Percentiles rank a stretch among this genome's conserved stretches.
phyloP scores from a whole-genome alignment of 1,139 yeast genomes.

The Protomyces inouyei region DNA sequence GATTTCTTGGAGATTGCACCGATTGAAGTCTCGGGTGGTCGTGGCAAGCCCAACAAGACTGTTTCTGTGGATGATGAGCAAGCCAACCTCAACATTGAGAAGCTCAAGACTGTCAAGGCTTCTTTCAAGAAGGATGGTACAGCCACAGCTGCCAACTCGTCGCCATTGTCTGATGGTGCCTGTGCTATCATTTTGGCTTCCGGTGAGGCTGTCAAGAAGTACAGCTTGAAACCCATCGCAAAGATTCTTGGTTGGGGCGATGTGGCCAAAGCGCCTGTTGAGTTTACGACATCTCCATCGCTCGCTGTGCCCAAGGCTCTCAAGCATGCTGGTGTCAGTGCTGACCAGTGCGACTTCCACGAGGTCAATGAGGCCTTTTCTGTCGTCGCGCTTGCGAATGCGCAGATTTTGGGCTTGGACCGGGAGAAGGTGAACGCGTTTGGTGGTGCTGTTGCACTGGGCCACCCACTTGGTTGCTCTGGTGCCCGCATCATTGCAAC shows the following conservation, averaged over 20 bases:
- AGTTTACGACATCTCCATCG: constrained; percentile 92
- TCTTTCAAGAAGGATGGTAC: constrained; percentile 90
- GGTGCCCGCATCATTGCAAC: constrained; percentile 95
- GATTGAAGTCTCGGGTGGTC: constrained; percentile 75
- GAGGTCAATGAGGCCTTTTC: constrained; percentile 97
- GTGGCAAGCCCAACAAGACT: constrained; percentile 84
- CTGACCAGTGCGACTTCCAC: constrained; percentile 65
- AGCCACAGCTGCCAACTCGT: constrained; percentile 94
- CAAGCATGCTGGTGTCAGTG: constrained; percentile 67
- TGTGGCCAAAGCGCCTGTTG: constrained; percentile 87
- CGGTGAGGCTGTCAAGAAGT: constrained; percentile 73
- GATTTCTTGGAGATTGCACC: constrained; percentile 85
- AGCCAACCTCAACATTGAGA: constrained; percentile 62
- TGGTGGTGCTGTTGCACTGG: constrained; percentile 98
- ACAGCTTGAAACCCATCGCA: constrained; percentile 82
- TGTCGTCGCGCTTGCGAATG: constrained; percentile 89
- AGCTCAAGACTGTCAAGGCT: constrained; percentile 75
- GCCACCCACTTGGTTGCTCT: constrained; percentile 96
- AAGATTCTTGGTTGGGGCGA: constrained; percentile 93
- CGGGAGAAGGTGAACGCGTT: constrained; percentile 76
- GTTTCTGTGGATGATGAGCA: constrained; percentile 73
- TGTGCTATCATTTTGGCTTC: constrained; percentile 88
- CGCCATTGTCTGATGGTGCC: constrained; percentile 94
- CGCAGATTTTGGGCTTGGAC: constrained; percentile 63
- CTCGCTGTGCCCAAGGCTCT: constrained; percentile 92